Conservation (phyloP, 176 grass and related monocot genomes). For the Raddia distichophylla region DNA sequence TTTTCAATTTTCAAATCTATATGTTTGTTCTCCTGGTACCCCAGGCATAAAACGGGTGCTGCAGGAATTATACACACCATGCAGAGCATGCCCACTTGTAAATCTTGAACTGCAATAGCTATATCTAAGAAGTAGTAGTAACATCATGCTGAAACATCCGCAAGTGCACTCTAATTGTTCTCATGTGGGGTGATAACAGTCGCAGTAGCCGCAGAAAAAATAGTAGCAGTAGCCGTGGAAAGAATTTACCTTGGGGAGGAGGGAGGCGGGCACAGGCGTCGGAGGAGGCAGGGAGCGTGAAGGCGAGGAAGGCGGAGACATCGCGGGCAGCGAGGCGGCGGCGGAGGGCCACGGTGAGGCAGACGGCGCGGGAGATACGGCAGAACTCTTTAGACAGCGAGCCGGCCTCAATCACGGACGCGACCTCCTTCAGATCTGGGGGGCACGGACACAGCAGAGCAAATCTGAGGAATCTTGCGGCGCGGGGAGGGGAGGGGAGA, state of each 20-base stretch:
- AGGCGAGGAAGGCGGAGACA: no score
- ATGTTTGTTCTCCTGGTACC: no score
- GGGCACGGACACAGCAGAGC: not conserved
- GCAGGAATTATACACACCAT: not conserved
- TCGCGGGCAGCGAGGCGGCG: no score
- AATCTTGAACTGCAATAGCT: not conserved
- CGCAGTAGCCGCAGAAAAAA: no score
- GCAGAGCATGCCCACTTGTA: not conserved
- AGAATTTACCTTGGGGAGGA: constrained; percentile 54
- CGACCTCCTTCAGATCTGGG: constrained; percentile 91
- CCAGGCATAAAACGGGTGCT: no score
- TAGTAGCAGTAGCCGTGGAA: not conserved
- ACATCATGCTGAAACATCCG: no score
- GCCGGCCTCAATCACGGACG: constrained; percentile 64
- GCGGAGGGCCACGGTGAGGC: no score
- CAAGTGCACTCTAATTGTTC: not conserved
- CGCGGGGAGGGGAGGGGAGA: not conserved
- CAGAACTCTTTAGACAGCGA: not conserved
- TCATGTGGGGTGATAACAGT: not conserved
- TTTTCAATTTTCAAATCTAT: no score
- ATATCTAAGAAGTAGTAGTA: not conserved
- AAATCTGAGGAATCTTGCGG: constrained; percentile 5
- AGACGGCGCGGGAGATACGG: no score
- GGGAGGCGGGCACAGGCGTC: not conserved
- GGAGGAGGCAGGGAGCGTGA: no score